These are phyloP conservation scores for Melaleuca quinquenervia DNA, from an alignment of 345 rosid species.

Conservation along the genomic window DNA sequence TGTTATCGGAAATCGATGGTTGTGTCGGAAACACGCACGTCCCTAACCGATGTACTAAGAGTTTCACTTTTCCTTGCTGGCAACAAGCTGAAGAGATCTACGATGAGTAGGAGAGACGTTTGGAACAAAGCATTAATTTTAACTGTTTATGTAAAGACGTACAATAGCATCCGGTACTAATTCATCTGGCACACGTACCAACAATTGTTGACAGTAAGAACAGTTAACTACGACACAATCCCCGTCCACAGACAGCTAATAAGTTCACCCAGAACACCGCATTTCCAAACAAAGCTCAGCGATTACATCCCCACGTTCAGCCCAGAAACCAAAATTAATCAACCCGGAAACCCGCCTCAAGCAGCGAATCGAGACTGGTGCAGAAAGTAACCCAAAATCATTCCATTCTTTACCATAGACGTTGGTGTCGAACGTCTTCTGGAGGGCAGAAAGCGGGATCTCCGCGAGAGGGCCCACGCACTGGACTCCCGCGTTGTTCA, in stretches of 20 bases:
- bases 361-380: background rate
- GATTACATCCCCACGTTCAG: background rate
- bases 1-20: background rate
- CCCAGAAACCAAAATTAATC: background rate
- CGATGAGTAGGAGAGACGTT: background rate
- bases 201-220: background rate
- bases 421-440: conserved; percentile 55
- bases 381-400: background rate
- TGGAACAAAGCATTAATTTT: background rate
- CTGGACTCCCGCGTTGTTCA: conserved; percentile 76
- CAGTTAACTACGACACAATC: rapidly evolving
- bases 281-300: background rate
- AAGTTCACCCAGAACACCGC: background rate
- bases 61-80: background rate
- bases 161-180: background rate
- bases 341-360: background rate
- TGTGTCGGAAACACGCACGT: background rate
- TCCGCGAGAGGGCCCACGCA: conserved; percentile 88
- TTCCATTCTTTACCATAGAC: conserved; percentile 39
- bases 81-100: background rate
- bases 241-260: background rate
- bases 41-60: background rate
- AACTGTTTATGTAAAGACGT: background rate
- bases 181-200: background rate
- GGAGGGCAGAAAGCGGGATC: conserved; percentile 49